Base-by-base conservation (phyloP, 257 asterid genomes). In the Solanum etuberosum region DNA sequence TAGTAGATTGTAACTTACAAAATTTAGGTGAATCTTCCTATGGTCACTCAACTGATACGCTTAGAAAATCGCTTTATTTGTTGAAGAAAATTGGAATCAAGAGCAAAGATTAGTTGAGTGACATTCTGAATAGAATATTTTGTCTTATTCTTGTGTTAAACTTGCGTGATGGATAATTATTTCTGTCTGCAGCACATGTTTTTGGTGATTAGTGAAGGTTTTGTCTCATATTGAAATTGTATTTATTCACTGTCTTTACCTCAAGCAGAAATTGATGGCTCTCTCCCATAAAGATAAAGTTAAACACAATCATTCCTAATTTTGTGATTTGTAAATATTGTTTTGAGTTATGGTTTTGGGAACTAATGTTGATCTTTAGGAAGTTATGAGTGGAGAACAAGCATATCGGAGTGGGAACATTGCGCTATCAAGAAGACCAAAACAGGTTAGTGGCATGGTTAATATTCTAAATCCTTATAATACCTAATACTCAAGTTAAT, bases 361-460 rank as follows among this genome's bases (percentile, higher is more conserved):
- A 80, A 80, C 67, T 80, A 80, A 46, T 46, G 29, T 29, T 80
- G 37, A 29, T 43, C 77, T 74, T 87, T 35, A 88, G 90, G 90
- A 61, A 32, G 40, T 85, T 74, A 65, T 46, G 88, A 84, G 23
- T 63, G 86, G 82, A 59, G 87, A 74, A 77, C 13, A 34, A 76
- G 61, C 43, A 38, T 63, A 46, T 77, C 67, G 4, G 88, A 85
- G 34, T 61, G 90, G 65, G 86, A 85, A 68, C 63, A 87, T 61
- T 61, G 83, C 68, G 81, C 90, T 21, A 23, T 85, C 86, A 83
- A 85, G 80, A 85, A 88, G 86, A 88, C 86, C 59, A 76, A 42
- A 76, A 63, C 38, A 88, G 90, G 88, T 83, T 27, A 80, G 85
- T 43, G 27, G 29, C 85, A 48, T 20, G 18, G 23, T 80, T 25